phyloP scores from a whole-genome alignment of 257 asterid genomes.

The Nicotiana tomentosiformis region DNA sequence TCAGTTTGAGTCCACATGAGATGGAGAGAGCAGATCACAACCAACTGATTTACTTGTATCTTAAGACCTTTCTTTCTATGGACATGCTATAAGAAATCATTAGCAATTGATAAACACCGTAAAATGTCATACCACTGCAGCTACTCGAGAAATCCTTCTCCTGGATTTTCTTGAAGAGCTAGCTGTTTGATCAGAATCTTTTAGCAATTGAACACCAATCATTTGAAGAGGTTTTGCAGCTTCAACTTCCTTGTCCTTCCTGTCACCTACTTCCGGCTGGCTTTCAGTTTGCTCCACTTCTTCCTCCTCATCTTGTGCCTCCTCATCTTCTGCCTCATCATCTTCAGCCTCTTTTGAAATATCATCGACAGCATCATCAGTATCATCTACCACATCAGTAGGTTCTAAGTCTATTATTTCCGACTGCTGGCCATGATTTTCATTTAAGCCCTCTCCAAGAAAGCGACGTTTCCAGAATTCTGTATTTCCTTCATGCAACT shows the following conservation, averaged over 20 bases:
- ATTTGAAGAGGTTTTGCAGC: conserved; percentile 81
- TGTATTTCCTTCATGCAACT: conserved; percentile 91
- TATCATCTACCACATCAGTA: conserved; percentile 40
- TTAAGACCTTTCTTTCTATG: not conserved
- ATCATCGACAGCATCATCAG: conserved; percentile 24
- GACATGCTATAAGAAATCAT: not conserved
- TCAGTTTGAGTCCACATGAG: not conserved
- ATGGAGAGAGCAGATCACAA: not conserved
- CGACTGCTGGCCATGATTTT: conserved; percentile 48
- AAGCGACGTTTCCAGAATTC: conserved; percentile 97
- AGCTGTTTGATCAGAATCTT: conserved; percentile 67
- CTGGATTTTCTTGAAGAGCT: conserved; percentile 69
- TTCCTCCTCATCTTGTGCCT: conserved; percentile 56
- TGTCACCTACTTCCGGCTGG: conserved; percentile 64
- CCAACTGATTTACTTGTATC: not conserved
- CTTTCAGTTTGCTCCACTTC: conserved; percentile 73
- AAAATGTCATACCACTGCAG: conserved; percentile 52
- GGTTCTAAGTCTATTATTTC: conserved; percentile 45
- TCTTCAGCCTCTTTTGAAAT: conserved; percentile 49
- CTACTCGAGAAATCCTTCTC: conserved; percentile 55
- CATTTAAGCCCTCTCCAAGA: conserved; percentile 82
- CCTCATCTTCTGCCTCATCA: conserved; percentile 60
- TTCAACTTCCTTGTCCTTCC: conserved; percentile 76
- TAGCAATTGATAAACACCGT: not conserved
- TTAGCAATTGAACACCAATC: conserved; percentile 94